Conservation (phyloP, 768 basidiomycete genomes). For the Boletus insuetus region DNA sequence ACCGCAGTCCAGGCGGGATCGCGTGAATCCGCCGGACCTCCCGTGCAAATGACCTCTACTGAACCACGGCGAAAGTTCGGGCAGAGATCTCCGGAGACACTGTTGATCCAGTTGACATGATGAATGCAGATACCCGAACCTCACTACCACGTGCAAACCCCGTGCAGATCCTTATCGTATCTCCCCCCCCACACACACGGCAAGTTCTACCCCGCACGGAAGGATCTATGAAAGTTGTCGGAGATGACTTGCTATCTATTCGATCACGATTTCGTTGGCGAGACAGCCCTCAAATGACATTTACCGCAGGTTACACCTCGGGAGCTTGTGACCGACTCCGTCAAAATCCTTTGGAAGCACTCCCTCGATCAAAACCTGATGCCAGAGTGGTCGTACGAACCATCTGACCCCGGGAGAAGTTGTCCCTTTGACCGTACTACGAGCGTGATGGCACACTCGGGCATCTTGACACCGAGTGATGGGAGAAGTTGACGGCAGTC, state of each 20-base stretch:
- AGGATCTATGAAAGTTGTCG: not conserved
- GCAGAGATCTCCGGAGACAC: not conserved
- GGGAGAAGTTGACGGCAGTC: not conserved
- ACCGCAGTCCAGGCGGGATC: constrained; percentile 17
- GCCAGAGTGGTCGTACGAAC: not conserved
- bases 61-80: not conserved
- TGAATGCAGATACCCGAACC: not conserved
- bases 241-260: not conserved
- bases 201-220: not conserved
- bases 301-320: not conserved
- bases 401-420: not conserved
- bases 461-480: not conserved
- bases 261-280: not conserved
- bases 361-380: not conserved
- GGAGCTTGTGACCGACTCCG: not conserved
- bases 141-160: not conserved
- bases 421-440: not conserved
- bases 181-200: not conserved
- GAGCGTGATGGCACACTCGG: no score
- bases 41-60: not conserved
- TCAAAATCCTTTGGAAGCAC: not conserved
- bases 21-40: constrained; percentile 1
- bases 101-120: not conserved
- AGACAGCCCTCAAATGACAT: not conserved
- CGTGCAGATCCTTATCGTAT: not conserved